A percentile compares a stretch with the other conserved stretches of the same genome.
Evolutionary conservation across 306 rosid species (phyloP).

Genomic region (Vicia faba): DNA sequence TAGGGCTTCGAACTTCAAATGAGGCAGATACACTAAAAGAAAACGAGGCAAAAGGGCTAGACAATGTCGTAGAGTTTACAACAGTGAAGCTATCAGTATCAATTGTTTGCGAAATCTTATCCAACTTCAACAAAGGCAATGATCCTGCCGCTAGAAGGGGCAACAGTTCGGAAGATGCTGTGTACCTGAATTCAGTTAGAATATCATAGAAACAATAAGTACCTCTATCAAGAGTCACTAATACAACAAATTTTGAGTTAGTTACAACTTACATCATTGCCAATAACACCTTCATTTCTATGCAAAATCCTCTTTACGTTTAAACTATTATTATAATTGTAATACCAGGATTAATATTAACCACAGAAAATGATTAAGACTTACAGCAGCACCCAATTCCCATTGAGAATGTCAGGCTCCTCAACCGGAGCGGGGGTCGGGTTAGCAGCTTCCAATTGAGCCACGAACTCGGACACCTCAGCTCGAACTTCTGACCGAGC

Average conservation of each 20-base stretch:
- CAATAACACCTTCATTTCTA: slow-evolving; percentile 3
- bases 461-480: slow-evolving; percentile 82
- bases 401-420: slow-evolving; percentile 66
- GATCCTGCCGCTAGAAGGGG: slow-evolving; percentile 89
- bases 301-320: not conserved
- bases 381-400: slow-evolving; percentile 93
- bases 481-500: slow-evolving; percentile 85
- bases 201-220: slow-evolving; percentile 17
- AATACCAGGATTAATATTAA: not conserved
- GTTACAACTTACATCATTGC: slow-evolving; percentile 19
- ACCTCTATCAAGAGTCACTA: not conserved
- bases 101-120: slow-evolving; percentile 72
- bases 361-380: slow-evolving; percentile 32
- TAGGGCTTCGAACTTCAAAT: slow-evolving; percentile 86
- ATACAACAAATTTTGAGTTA: not conserved
- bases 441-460: slow-evolving; percentile 81
- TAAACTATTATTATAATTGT: not conserved
- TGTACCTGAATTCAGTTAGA: slow-evolving; percentile 63
- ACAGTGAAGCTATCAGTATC: slow-evolving; percentile 55
- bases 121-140: slow-evolving; percentile 74
- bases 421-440: slow-evolving; percentile 75
- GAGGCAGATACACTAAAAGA: slow-evolving; percentile 87
- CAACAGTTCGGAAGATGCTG: slow-evolving; percentile 87
- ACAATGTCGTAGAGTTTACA: slow-evolving; percentile 67
- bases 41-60: slow-evolving; percentile 66